Percentiles rank a stretch among this genome's conserved stretches.
phyloP scores from a whole-genome alignment of 2,329 filamentous ascomycete species.

The Pseudocercospora eumusae region DNA sequence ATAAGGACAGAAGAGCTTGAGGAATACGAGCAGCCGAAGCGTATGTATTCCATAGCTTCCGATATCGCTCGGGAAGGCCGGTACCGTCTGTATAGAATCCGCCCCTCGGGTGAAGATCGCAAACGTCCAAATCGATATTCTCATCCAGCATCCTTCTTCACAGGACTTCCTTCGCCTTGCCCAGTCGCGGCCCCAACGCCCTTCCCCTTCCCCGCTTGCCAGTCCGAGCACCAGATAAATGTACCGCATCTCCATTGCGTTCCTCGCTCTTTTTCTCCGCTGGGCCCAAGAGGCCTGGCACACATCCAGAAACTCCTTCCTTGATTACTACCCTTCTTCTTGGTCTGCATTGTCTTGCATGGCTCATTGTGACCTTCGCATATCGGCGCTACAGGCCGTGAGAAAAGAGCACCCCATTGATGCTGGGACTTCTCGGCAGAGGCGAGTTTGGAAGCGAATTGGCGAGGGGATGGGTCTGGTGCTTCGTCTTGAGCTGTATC shows the following conservation, averaged over 20 bases:
- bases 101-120: background rate
- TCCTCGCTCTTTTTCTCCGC: conserved; percentile 78
- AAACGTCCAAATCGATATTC: background rate
- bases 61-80: too few species aligned
- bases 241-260: conserved; percentile 87
- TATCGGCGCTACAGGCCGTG: conserved; percentile 69
- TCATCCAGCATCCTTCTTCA: conserved; percentile 7
- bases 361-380: conserved; percentile 85
- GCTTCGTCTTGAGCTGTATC: background rate
- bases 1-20: too few species aligned
- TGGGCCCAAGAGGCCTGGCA: conserved; percentile 76
- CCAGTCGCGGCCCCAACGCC: conserved; percentile 8
- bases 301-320: conserved; percentile 69
- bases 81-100: background rate
- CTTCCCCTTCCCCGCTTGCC: conserved; percentile 39
- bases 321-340: conserved; percentile 83
- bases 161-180: conserved; percentile 12
- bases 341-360: conserved; percentile 80
- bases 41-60: too few species aligned
- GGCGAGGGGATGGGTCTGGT: conserved; percentile 25
- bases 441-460: conserved; percentile 30
- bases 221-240: conserved; percentile 72
- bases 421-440: conserved; percentile 34
- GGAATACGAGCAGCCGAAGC: too few species aligned
- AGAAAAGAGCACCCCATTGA: conserved; percentile 82